These are phyloP conservation scores for Durio zibethinus DNA, from an alignment of 345 rosid genomes.

Conservation along the genomic window DNA sequence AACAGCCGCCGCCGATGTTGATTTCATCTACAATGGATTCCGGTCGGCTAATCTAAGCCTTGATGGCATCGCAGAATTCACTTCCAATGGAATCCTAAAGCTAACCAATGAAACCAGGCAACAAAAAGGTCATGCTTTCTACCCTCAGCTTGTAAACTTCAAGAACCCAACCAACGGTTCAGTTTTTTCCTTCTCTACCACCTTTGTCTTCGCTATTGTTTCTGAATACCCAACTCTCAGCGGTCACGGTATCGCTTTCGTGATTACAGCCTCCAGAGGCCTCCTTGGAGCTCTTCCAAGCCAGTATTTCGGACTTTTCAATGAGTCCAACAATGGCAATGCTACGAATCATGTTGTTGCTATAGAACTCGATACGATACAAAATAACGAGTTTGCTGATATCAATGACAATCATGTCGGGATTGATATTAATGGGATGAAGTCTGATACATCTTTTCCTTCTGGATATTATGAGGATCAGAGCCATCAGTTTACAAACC, in stretches of 20 bases:
- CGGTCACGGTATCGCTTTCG: slow-evolving; percentile 18
- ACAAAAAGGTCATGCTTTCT: slow-evolving; percentile 46
- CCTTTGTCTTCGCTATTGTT: slow-evolving; percentile 56
- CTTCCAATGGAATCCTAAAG: slow-evolving; percentile 36
- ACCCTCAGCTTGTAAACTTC: slow-evolving; percentile 28
- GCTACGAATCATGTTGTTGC: slow-evolving; percentile 29
- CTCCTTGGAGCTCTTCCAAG: slow-evolving; percentile 1
- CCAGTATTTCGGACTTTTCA: slow-evolving; percentile 25
- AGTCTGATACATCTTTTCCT: background rate
- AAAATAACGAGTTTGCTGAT: slow-evolving; percentile 13
- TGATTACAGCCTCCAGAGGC: slow-evolving; percentile 4
- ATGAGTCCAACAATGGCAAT: slow-evolving; percentile 7
- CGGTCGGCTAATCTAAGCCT: slow-evolving; percentile 31
- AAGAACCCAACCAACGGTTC: slow-evolving; percentile 34
- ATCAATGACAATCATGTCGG: slow-evolving; percentile 31
- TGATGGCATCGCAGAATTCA: slow-evolving; percentile 34
- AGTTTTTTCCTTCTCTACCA: slow-evolving; percentile 45
- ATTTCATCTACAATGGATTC: slow-evolving; percentile 37
- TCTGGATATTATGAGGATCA: slow-evolving; percentile 12
- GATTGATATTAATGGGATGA: slow-evolving; percentile 21
- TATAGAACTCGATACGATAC: slow-evolving; percentile 28
- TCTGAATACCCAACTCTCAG: slow-evolving; percentile 24
- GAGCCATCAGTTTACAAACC: background rate
- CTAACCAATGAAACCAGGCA: slow-evolving; percentile 40
- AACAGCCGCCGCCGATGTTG: background rate